phyloP scores from a whole-genome alignment of 2,329 filamentous ascomycete genomes.

The Aspergillus sp. region DNA sequence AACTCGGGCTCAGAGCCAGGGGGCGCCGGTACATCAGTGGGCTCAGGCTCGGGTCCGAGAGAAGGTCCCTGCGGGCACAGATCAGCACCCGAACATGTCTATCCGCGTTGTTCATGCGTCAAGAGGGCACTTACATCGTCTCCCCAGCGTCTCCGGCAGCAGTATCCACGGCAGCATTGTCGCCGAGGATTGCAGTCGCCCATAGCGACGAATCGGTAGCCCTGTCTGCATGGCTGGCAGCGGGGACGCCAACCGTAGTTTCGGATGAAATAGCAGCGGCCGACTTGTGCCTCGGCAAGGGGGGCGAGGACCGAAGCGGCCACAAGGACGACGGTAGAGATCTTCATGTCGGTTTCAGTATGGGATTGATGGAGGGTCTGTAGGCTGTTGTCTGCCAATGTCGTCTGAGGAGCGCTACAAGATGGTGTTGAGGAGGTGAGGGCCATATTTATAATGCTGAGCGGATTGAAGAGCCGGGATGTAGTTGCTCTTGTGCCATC shows the following conservation, averaged over 20 bases:
- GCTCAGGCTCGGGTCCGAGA: no score
- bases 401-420: neutral
- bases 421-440: neutral
- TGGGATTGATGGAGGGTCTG: neutral
- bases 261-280: slow-evolving; percentile 1
- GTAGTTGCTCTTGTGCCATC: no score
- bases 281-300: neutral
- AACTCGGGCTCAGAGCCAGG: no score
- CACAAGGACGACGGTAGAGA: neutral
- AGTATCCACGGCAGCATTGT: slow-evolving; percentile 3
- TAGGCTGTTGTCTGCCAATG: neutral
- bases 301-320: neutral
- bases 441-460: no score
- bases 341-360: neutral
- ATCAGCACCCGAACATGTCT: neutral
- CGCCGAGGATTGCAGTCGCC: neutral
- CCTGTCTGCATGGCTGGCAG: neutral
- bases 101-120: neutral
- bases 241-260: neutral
- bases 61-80: no score
- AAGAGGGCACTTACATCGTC: neutral
- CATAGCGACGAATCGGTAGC: neutral
- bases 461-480: no score
- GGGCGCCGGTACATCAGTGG: no score
- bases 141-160: neutral